Base-by-base conservation (phyloP, 345 rosid species). In the Populus euphratica region DNA sequence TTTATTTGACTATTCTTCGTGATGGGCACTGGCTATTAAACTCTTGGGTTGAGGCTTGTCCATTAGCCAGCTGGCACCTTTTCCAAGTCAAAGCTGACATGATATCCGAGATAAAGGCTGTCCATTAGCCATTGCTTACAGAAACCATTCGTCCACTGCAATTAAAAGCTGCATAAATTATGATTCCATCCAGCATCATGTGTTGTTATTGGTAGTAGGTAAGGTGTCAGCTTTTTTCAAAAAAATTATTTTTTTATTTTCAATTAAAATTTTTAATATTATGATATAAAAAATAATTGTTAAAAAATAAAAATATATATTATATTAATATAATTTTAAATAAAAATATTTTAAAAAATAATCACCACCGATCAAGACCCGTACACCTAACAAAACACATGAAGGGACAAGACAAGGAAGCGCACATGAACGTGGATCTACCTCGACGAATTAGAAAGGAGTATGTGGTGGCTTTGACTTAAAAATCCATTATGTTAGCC, bases 311-410 rank as follows among this genome's bases (percentile, higher is more conserved):
- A 33, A 4, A 33, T 4, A 1, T 27, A 33, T 31, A 31, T 33
- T 33, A 33, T 33, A 4, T 33, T 33, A 4, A 33, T 33, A 33
- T 33, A 33, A 4, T 33, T 33, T 3, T 0, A 33, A 33, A 33
- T 33, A 33, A 33, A 33, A 33, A 33, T 3, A 33, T 5, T 33
- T 4, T 0, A 33, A 33, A 33, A 33, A 33, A 33, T 4, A 33
- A 33, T 4, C 4, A 4, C 0, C 0, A 33, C 5, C 35, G 1
- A 27, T 27, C 0, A 0, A 33, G 0, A 0, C 5, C 4, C 35
- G 0, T 4, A 4, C 35, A 33, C 5, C 35, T 4, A 3, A 4
- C 4, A 33, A 33, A n/a, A 54, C 9, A 56, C 4, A 44, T 8
- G 43, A 39, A n/a, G 35, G 17, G 35, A 62, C 10, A 25, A 27